Evolutionary conservation across 495 filamentous ascomycete species (phyloP), one percentile per base, ranked within the genome.

Genomic region (Podospora fimiseda): DNA sequence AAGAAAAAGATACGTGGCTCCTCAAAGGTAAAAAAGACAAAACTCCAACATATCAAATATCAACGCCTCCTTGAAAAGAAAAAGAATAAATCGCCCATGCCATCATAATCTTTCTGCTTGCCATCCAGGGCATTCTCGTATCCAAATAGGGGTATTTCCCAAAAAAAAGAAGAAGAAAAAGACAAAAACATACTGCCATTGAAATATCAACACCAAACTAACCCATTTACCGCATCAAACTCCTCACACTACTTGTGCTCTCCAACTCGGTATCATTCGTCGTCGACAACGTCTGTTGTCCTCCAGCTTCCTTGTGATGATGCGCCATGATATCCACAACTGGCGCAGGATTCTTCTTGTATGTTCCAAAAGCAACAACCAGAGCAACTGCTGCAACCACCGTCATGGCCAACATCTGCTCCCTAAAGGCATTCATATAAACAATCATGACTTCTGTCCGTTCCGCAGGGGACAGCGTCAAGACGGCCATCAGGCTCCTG

Each of bases 321-420:
- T n/a, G n/a, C n/a, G 48, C 50, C 60, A 65, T 55, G 8, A 53
- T 48, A 2, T 58, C 54, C 3, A 51, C 47, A n/a, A 67, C 54
- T 0, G 51, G 50, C 5, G 59, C 15, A 22, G 59, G 53, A 15
- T 51, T 50, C 9, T 51, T 44, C 24, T 50, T 43, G 37, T 59
- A 65, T 11, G 56, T 63, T 8, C 53, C 50, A 1, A 60, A 36
- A 33, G 70, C 70, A 1, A 61, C 51, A 43, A 69, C 22, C 33
- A 70, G 42, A 7, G 64, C 65, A 11, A 57, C 50, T 8, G 24
- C 57, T 0, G 65, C 65, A 16, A 71, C 49, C 2, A 56, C 59
- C 15, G 37, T 44, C 62, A 67, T 58, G 9, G 42, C 38, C n/a
- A 65, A 22, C 51, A 65, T 61, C 60, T 67, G 57, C 8, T 46